phyloP scores from a whole-genome alignment of 2,329 filamentous ascomycete genomes.

The Pseudopithomyces maydicus region DNA sequence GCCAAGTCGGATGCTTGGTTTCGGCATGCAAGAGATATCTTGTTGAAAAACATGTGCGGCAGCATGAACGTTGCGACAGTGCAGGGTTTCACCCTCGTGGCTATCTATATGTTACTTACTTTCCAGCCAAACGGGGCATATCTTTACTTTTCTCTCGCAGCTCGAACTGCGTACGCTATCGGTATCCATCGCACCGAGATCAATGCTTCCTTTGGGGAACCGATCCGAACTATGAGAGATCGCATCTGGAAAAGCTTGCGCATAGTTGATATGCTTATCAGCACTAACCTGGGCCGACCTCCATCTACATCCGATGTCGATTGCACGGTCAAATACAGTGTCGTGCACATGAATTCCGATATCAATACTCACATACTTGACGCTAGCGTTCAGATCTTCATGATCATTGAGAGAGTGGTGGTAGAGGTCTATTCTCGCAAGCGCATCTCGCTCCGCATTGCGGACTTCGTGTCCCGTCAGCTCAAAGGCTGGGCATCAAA shows the following conservation, averaged over 20 bases:
- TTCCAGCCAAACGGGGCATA: conserved; percentile 60
- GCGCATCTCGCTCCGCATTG: conserved; percentile 47
- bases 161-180: conserved; percentile 58
- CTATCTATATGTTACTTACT: conserved; percentile 58
- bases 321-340: conserved; percentile 48
- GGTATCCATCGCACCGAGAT: conserved; percentile 59
- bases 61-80: conserved; percentile 58
- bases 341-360: conserved; percentile 22
- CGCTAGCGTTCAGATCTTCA: conserved; percentile 51
- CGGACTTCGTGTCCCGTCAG: conserved; percentile 47
- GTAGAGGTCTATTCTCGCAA: conserved; percentile 54
- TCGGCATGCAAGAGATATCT: conserved; percentile 50
- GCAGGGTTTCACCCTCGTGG: conserved; percentile 57
- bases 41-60: conserved; percentile 53
- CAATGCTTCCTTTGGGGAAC: conserved; percentile 54
- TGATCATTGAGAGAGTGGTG: conserved; percentile 55
- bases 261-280: conserved; percentile 58
- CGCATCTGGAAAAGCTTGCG: conserved; percentile 60
- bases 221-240: conserved; percentile 50
- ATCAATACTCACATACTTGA: conserved; percentile 35
- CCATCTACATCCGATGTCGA: conserved; percentile 60
- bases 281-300: conserved; percentile 57
- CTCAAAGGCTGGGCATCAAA: conserved; percentile 48
- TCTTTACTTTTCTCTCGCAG: conserved; percentile 57
- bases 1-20: conserved; percentile 54